Percentiles rank a stretch among this genome's conserved stretches.
phyloP scores from a whole-genome alignment of 2,329 filamentous ascomycete species.

The Stagonosporopsis rhizophila region DNA sequence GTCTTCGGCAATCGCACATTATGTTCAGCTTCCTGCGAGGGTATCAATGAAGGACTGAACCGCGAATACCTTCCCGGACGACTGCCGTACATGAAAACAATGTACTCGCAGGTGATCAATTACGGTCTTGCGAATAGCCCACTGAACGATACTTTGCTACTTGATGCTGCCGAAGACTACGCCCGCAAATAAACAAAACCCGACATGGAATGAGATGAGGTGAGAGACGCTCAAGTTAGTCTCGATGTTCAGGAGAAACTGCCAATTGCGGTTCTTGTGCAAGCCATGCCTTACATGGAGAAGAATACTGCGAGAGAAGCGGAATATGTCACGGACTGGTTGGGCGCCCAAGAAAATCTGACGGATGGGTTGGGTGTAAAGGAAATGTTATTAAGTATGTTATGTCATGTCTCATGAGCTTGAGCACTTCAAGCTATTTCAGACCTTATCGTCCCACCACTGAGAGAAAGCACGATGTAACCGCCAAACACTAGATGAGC shows the following conservation, averaged over 20 bases:
- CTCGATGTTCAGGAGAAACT: neutral
- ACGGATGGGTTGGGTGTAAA: neutral
- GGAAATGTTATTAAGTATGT: conserved; percentile 20
- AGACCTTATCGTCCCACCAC: conserved; percentile 20
- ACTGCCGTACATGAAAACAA: neutral
- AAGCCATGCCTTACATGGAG: neutral
- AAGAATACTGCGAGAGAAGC: neutral
- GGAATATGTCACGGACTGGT: neutral
- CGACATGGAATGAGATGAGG: neutral
- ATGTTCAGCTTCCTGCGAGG: neutral
- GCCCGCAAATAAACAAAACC: neutral
- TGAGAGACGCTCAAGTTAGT: neutral
- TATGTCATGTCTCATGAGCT: conserved; percentile 43
- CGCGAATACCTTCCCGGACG: neutral
- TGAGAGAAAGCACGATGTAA: conserved; percentile 7
- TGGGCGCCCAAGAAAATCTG: neutral
- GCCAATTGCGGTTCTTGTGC: neutral
- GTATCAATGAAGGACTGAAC: neutral
- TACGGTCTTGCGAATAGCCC: neutral
- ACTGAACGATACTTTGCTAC: neutral
- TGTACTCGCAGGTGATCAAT: neutral
- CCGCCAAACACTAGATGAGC: neutral
- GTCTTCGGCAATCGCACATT: neutral
- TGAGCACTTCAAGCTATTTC: conserved; percentile 45
- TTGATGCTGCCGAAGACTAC: neutral